phyloP scores from a whole-genome alignment of 2,329 filamentous ascomycete genomes.

The Aspergillus unguis region DNA sequence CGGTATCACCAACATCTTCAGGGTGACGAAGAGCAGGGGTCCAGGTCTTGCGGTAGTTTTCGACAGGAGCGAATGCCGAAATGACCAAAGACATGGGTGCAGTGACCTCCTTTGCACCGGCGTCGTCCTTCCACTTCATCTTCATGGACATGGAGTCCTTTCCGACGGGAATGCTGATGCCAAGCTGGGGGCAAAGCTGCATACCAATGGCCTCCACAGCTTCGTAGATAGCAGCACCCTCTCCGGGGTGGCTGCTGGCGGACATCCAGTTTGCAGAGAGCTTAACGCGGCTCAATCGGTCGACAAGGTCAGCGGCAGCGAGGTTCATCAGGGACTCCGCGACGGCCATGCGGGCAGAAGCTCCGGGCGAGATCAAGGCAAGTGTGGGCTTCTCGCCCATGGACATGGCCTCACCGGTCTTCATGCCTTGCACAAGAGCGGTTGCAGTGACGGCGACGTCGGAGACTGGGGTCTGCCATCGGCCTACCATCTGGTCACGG shows the following conservation, averaged over 20 bases:
- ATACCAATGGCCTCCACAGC: constrained; percentile 90
- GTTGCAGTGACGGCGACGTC: constrained; percentile 92
- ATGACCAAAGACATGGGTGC: constrained; percentile 89
- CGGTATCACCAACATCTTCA: constrained; percentile 83
- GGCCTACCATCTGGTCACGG: constrained; percentile 92
- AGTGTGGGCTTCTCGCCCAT: constrained; percentile 91
- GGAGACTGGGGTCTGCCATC: constrained; percentile 91
- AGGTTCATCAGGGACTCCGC: constrained; percentile 92
- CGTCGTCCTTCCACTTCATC: constrained; percentile 80
- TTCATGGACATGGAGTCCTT: constrained; percentile 99
- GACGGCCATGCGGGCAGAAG: constrained; percentile 94
- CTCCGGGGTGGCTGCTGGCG: constrained; percentile 86
- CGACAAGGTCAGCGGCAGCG: constrained; percentile 71
- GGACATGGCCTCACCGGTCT: constrained; percentile 91
- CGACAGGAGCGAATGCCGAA: constrained; percentile 82
- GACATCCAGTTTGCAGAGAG: constrained; percentile 99
- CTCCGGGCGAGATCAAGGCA: constrained; percentile 82
- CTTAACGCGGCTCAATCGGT: constrained; percentile 73
- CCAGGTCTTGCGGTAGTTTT: constrained; percentile 83
- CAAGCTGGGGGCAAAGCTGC: constrained; percentile 86
- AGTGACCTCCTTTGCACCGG: constrained; percentile 76
- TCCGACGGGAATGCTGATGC: constrained; percentile 89
- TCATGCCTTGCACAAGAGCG: constrained; percentile 67
- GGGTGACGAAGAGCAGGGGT: constrained; percentile 79
- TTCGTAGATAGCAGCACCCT: constrained; percentile 88